These are phyloP conservation scores for Fagus sylvatica DNA, from an alignment of 306 rosid genomes.

Conservation along the genomic window DNA sequence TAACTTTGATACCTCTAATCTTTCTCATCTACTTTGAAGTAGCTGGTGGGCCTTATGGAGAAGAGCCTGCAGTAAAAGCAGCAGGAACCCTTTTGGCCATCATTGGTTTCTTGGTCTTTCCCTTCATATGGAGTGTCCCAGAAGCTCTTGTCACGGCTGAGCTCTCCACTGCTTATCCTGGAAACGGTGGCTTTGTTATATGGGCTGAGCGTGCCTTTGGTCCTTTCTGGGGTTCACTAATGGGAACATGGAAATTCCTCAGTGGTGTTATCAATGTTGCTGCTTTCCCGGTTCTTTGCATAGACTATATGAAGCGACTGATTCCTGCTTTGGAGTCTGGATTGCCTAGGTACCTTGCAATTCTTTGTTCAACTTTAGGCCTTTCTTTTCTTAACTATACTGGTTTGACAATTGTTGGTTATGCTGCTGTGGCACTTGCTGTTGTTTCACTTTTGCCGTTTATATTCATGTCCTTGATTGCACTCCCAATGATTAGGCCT, in stretches of 20 bases:
- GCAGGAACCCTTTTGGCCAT: slow-evolving; percentile 62
- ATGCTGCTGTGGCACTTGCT: slow-evolving; percentile 49
- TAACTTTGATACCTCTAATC: slow-evolving; percentile 52
- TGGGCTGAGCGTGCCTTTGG: slow-evolving; percentile 80
- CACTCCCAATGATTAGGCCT: slow-evolving; percentile 61
- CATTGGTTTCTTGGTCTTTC: slow-evolving; percentile 53
- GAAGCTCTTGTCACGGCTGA: slow-evolving; percentile 80
- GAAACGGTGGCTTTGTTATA: slow-evolving; percentile 72
- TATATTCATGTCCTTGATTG: slow-evolving; percentile 36
- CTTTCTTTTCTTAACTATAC: slow-evolving; percentile 54
- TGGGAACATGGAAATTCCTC: slow-evolving; percentile 62
- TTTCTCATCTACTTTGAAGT: slow-evolving; percentile 74
- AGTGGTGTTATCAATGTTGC: slow-evolving; percentile 64
- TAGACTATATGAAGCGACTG: slow-evolving; percentile 42
- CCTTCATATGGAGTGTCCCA: slow-evolving; percentile 67
- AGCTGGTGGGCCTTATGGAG: slow-evolving; percentile 80
- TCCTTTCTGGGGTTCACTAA: slow-evolving; percentile 71
- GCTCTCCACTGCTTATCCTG: slow-evolving; percentile 58
- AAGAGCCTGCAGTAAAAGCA: slow-evolving; percentile 53
- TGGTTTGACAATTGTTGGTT: slow-evolving; percentile 59
- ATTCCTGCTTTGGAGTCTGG: slow-evolving; percentile 39
- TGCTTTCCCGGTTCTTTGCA: slow-evolving; percentile 56
- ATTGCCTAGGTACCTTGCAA: slow-evolving; percentile 28
- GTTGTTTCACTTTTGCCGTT: slow-evolving; percentile 59
- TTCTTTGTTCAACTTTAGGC: slow-evolving; percentile 38